Evolutionary conservation across 768 basidiomycete genomes (phyloP).

Genomic region (Leccinum fibrillosum): DNA sequence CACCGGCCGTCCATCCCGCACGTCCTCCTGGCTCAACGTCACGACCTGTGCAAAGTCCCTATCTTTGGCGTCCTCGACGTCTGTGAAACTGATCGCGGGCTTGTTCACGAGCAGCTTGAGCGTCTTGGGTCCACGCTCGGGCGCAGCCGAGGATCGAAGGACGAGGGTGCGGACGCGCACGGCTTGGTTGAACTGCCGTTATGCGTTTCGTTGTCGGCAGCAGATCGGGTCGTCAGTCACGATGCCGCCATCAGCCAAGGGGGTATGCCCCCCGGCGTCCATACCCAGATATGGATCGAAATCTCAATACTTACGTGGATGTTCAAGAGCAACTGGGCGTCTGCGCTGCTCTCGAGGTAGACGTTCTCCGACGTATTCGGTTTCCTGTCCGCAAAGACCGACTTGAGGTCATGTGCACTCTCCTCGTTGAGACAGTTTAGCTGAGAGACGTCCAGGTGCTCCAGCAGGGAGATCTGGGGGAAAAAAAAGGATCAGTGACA

Average conservation of each 20-base stretch:
- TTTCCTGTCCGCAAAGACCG: conserved; percentile 43
- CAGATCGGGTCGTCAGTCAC: neutral
- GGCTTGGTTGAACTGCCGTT: conserved; percentile 56
- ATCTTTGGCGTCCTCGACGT: conserved; percentile 54
- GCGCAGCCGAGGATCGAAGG: conserved; percentile 37
- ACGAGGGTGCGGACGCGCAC: conserved; percentile 62
- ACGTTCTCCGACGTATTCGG: conserved; percentile 40
- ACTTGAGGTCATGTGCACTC: conserved; percentile 45
- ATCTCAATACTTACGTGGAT: conserved; percentile 47
- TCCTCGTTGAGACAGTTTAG: conserved; percentile 71
- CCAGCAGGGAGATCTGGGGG: conserved; percentile 49
- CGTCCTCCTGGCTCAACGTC: conserved; percentile 48
- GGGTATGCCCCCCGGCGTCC: too few relatives aligned
- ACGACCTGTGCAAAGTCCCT: conserved; percentile 55
- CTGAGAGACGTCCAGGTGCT: conserved; percentile 57
- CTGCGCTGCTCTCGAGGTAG: conserved; percentile 65
- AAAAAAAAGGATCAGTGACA: conserved; percentile 1
- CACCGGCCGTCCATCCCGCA: conserved; percentile 41
- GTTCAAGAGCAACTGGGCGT: conserved; percentile 68
- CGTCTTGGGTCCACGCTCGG: conserved; percentile 50
- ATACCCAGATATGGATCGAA: neutral
- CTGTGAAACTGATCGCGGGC: conserved; percentile 59
- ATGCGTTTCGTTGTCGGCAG: neutral
- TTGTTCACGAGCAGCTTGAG: conserved; percentile 65
- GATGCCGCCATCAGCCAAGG: too few relatives aligned